Base-by-base conservation (phyloP, 495 filamentous ascomycete genomes). In the Trichoderma gamsii region DNA sequence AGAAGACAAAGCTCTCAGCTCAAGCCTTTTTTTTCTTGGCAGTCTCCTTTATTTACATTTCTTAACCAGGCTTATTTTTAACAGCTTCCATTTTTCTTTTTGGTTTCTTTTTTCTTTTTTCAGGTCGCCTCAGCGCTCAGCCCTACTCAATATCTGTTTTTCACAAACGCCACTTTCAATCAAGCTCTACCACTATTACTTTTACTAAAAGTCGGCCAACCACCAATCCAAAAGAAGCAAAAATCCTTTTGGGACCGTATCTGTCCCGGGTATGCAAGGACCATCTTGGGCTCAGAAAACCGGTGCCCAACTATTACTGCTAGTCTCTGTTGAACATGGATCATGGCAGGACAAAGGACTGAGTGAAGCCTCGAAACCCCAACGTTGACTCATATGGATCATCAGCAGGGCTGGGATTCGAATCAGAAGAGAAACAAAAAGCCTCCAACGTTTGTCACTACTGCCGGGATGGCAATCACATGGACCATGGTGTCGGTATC, bases 401-500 rank as follows among this genome's bases (percentile, higher is more conserved):
- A 46, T 16, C 43, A 18, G 43, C 43, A 46, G 43, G 43, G 43
- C 43, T 16, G 12, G 3, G 49, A n/a, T n/a, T 29, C 29, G 29
- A 49, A 12, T 38, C 8, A 7, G 7, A 7, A 3, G 18, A 46
- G 18, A 16, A 4, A 18, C 9, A 46, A 13, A 4, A n/a, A n/a
- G n/a, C n/a, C 43, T 46, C 12, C 43, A 52, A 52, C 18, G 21
- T 0, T 4, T 9, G 49, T n/a, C 8, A 5, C 49, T 9, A 4
- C 15, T n/a, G 18, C 13, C 15, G 7, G 7, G 44, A 2, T 49
- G 5, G 15, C 51, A 23, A 32, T 61, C 25, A 32, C 56, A 12
- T 61, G 56, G n/a, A 61, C 56, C 56, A 21, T 32, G 5, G 56
- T 61, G 56, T 61, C 25, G 56, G 56, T 27, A 61, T 61, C 49